Conservation (phyloP, 495 filamentous ascomycete genomes). For the Parmelia sp. region DNA sequence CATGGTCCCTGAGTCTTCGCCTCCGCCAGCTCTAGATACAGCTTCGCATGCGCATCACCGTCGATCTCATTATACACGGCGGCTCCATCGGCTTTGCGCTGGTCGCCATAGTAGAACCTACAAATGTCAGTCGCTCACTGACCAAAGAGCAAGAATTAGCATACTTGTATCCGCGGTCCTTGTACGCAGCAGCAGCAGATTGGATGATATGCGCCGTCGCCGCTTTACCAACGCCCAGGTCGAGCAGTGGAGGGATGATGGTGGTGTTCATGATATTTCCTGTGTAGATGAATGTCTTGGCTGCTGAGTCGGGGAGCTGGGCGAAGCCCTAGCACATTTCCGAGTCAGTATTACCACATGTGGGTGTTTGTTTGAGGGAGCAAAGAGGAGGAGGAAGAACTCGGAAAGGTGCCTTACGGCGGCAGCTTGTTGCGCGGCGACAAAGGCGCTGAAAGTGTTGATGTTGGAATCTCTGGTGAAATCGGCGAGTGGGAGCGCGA, state of each 20-base stretch:
- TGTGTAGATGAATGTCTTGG: conserved; percentile 10
- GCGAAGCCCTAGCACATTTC: too few relatives aligned
- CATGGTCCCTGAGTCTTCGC: neutral
- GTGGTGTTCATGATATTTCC: conserved; percentile 5
- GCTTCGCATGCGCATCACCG: conserved; percentile 6
- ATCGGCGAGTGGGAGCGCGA: conserved; percentile 4
- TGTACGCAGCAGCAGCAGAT: conserved; percentile 5
- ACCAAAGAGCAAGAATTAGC: neutral
- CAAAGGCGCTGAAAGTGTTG: conserved; percentile 6
- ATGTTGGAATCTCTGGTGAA: conserved; percentile 7
- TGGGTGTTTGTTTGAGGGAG: too few relatives aligned
- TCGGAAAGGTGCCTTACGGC: too few relatives aligned
- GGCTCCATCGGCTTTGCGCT: conserved; percentile 8
- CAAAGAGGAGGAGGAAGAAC: too few relatives aligned
- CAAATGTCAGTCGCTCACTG: conserved; percentile 2
- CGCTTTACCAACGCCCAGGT: conserved; percentile 7
- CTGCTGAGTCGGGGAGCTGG: neutral
- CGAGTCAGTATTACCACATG: too few relatives aligned
- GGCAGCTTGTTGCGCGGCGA: conserved; percentile 9
- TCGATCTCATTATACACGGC: neutral
- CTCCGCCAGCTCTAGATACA: conserved; percentile 9
- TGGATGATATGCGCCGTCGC: conserved; percentile 3
- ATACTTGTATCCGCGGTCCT: conserved; percentile 1
- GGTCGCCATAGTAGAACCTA: conserved; percentile 9
- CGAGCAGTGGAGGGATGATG: neutral